Evolutionary conservation across 495 filamentous ascomycete species (phyloP).

Genomic region (Lophium mytilinum): DNA sequence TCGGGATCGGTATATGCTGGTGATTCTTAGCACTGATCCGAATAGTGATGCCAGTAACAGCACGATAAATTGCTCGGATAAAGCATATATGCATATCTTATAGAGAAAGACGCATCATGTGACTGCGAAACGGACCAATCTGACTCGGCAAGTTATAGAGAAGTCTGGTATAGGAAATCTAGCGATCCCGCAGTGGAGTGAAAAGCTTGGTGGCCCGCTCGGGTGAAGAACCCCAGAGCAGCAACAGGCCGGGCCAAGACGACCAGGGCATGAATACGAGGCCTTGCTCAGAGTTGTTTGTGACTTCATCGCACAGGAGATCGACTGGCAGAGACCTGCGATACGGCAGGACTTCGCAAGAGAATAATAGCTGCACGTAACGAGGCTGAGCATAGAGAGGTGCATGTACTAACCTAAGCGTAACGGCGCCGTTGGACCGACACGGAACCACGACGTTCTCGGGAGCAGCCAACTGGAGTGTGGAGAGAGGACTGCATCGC

Average conservation of each 20-base stretch:
- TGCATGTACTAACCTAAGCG: constrained; percentile 25
- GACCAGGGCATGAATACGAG: neutral
- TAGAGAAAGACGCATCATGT: too few relatives aligned
- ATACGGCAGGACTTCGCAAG: neutral
- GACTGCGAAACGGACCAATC: too few relatives aligned
- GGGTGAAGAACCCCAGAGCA: too few relatives aligned
- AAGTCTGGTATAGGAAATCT: too few relatives aligned
- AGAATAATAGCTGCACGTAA: neutral
- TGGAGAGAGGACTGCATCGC: neutral
- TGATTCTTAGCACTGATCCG: neutral
- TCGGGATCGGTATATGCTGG: constrained; percentile 18
- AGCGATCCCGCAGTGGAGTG: too few relatives aligned
- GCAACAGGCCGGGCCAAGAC: too few relatives aligned
- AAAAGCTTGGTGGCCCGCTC: too few relatives aligned
- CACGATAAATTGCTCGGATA: neutral
- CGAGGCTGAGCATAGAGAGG: neutral
- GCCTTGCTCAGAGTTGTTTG: neutral
- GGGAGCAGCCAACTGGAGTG: neutral
- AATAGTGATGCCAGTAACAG: neutral
- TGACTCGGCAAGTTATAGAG: too few relatives aligned
- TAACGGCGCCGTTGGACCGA: constrained; percentile 28
- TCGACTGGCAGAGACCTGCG: neutral
- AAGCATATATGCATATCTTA: too few relatives aligned
- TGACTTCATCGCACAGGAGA: constrained; percentile 7
- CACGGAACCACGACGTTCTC: constrained; percentile 25